phyloP scores from a whole-genome alignment of 2,329 filamentous ascomycete species.

The Aureobasidium sp. region DNA sequence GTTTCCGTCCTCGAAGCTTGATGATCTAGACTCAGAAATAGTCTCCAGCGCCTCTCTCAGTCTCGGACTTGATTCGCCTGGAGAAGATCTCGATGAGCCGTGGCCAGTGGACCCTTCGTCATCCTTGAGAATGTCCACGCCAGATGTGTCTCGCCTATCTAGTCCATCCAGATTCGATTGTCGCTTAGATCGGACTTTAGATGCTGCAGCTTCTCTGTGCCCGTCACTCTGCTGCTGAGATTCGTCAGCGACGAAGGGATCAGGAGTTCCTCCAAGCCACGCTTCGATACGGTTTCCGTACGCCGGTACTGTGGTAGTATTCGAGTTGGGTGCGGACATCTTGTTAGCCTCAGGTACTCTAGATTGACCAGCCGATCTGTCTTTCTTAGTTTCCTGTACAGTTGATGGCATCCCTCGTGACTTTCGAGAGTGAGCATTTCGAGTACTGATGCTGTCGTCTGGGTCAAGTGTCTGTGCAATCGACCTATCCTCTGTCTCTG shows the following conservation, averaged over 20 bases:
- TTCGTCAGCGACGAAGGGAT: constrained; percentile 42
- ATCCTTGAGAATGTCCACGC: not conserved
- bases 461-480: constrained; percentile 11
- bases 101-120: not conserved
- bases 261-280: constrained; percentile 50
- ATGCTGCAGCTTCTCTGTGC: too few relatives aligned
- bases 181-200: not conserved
- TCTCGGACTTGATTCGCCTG: not conserved
- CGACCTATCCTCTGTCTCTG: constrained; percentile 6
- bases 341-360: not conserved
- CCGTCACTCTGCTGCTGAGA: not conserved
- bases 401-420: constrained; percentile 17
- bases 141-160: not conserved
- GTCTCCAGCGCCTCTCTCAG: constrained; percentile 7
- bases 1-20: constrained; percentile 20
- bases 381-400: not conserved
- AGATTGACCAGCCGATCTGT: not conserved
- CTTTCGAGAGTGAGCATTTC: constrained; percentile 19
- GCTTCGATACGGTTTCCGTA: constrained; percentile 49
- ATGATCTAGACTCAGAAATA: constrained; percentile 16
- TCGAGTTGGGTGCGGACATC: not conserved
- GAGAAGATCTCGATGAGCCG: not conserved
- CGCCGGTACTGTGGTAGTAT: constrained; percentile 26
- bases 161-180: not conserved
- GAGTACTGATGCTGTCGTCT: constrained; percentile 15